Conservation (phyloP, 495 filamentous ascomycete genomes). For the Penicillium pulvis region DNA sequence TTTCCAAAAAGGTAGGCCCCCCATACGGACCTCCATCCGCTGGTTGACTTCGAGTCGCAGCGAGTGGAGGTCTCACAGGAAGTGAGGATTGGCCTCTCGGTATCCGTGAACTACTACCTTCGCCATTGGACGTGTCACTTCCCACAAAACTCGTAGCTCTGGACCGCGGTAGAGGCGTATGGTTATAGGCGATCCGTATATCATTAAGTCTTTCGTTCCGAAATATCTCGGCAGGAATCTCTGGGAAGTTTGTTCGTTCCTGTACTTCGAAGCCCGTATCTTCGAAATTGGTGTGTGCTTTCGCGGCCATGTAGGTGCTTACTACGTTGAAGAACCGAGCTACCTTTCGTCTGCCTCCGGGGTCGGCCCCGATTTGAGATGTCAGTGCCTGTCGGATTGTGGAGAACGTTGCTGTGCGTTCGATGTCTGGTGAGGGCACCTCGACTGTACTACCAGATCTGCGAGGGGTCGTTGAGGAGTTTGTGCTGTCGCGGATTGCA, state of each 20-base stretch:
- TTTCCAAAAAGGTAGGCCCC: conserved; percentile 1
- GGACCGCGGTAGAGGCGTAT: conserved; percentile 25
- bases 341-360: conserved; percentile 42
- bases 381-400: conserved; percentile 9
- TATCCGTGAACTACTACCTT: conserved; percentile 18
- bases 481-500: not conserved
- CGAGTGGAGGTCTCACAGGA: conserved; percentile 5
- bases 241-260: conserved; percentile 48
- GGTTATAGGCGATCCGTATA: conserved; percentile 44
- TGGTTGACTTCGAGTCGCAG: conserved; percentile 15
- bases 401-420: conserved; percentile 1
- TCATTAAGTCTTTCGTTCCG: conserved; percentile 41
- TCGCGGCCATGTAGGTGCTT: conserved; percentile 41
- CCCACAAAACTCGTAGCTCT: conserved; percentile 26
- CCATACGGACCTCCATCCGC: not conserved
- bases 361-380: conserved; percentile 19
- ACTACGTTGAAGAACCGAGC: conserved; percentile 35
- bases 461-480: not conserved
- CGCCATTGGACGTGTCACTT: conserved; percentile 22
- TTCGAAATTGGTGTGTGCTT: conserved; percentile 43
- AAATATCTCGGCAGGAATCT: conserved; percentile 50
- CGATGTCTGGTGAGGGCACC: not conserved
- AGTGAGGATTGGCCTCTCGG: conserved; percentile 10
- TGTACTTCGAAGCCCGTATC: conserved; percentile 47
- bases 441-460: not conserved